Conservation (phyloP, 352 stramenopile genomes). For the Phytophthora idaei region DNA sequence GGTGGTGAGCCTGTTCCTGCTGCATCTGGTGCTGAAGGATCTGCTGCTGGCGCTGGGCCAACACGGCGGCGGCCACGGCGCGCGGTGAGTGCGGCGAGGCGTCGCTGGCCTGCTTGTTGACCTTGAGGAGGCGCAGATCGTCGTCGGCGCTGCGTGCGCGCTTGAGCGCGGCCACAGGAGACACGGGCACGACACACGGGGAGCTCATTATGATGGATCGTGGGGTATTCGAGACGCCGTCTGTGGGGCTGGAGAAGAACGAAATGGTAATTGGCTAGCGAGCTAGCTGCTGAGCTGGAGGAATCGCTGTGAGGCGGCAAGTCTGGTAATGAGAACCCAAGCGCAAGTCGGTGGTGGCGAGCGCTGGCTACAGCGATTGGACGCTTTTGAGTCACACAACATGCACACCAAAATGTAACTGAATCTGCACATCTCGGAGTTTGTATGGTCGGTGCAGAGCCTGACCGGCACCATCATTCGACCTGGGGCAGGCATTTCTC, state of each 20-base stretch:
- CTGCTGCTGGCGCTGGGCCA: constrained; percentile 40
- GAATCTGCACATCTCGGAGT: constrained; percentile 33
- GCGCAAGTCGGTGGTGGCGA: constrained; percentile 11
- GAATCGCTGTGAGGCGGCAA: constrained; percentile 18
- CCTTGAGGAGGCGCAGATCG: constrained; percentile 64
- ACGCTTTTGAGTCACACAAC: constrained; percentile 33
- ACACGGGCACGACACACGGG: constrained; percentile 54
- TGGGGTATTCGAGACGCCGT: constrained; percentile 3
- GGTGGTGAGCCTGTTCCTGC: constrained; percentile 22
- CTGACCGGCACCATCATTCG: constrained; percentile 19
- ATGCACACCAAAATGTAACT: constrained; percentile 20
- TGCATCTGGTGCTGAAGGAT: constrained; percentile 24
- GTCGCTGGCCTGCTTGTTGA: constrained; percentile 54
- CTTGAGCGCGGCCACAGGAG: constrained; percentile 55
- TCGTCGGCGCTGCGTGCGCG: constrained; percentile 59
- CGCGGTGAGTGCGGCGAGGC: constrained; percentile 59
- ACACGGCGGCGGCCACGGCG: constrained; percentile 25
- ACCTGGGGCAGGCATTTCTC: constrained; percentile 16
- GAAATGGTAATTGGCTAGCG: constrained; percentile 27
- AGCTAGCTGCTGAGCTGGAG: neutral
- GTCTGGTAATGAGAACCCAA: constrained; percentile 27
- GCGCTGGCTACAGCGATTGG: constrained; percentile 39
- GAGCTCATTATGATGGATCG: constrained; percentile 56
- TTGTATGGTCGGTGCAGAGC: constrained; percentile 21
- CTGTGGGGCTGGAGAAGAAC: neutral